Percentiles rank a stretch among this genome's conserved stretches.
These are phyloP conservation scores for Syzygium oleosum DNA, from an alignment of 345 rosid genomes.

Conservation along the genomic window DNA sequence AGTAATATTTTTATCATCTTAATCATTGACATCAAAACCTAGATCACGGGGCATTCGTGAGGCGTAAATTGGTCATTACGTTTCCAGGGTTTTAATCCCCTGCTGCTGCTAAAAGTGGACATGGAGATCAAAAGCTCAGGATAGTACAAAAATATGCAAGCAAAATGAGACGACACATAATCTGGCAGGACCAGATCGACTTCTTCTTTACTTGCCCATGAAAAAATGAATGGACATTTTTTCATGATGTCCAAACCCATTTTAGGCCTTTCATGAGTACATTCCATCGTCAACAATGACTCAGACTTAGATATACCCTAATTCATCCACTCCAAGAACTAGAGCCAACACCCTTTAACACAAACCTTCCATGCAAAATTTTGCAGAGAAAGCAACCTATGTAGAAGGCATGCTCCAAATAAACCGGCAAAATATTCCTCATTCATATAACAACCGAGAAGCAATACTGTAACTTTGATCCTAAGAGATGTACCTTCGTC, in stretches of 20 bases:
- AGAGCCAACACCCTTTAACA: neutral
- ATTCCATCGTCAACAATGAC: neutral
- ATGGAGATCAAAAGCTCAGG: neutral
- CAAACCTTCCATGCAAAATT: neutral
- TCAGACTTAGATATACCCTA: neutral
- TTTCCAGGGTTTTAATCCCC: neutral
- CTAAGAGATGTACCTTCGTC: constrained; percentile 32
- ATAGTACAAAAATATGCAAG: neutral
- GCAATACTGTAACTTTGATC: neutral
- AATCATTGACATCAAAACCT: neutral
- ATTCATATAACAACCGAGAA: neutral
- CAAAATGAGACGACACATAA: neutral
- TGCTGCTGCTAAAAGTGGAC: neutral
- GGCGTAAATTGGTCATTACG: neutral
- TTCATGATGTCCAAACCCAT: neutral
- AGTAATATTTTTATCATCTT: neutral
- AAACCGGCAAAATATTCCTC: neutral
- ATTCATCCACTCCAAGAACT: neutral
- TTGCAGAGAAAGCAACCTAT: neutral
- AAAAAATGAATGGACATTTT: neutral
- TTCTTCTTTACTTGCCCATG: neutral
- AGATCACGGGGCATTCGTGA: neutral
- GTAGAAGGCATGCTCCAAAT: neutral
- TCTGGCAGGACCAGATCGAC: neutral
- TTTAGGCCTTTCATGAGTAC: neutral